These are phyloP conservation scores for Ascocoryne sarcoides DNA, from an alignment of 2,329 filamentous ascomycete genomes.

Conservation along the genomic window DNA sequence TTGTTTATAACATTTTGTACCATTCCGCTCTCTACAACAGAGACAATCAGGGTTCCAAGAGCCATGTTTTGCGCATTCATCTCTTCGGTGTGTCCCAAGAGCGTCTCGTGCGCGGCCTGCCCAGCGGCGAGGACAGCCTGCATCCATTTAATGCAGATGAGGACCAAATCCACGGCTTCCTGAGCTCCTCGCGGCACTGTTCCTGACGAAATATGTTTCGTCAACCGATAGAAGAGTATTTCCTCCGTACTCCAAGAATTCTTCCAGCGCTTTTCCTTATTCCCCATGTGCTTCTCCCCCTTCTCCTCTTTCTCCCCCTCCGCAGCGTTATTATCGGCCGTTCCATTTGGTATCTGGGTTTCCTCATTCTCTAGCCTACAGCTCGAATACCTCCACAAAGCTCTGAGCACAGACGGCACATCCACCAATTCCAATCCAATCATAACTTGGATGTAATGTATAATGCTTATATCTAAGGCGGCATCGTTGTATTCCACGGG, in stretches of 20 bases:
- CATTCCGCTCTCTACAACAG: constrained; percentile 49
- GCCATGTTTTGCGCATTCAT: constrained; percentile 56
- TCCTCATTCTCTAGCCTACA: constrained; percentile 11
- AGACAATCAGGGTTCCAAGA: constrained; percentile 54
- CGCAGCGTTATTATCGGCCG: constrained; percentile 1
- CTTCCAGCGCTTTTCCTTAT: constrained; percentile 37
- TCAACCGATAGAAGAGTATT: constrained; percentile 26
- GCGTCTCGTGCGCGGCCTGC: constrained; percentile 36
- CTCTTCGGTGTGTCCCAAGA: constrained; percentile 38
- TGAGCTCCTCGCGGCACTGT: constrained; percentile 37
- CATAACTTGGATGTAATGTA: constrained; percentile 50
- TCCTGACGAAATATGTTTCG: constrained; percentile 34
- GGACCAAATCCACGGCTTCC: constrained; percentile 42
- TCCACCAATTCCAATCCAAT: constrained; percentile 43
- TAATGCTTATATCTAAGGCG: constrained; percentile 49
- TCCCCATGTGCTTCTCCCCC: constrained; percentile 6
- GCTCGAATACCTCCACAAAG: constrained; percentile 45
- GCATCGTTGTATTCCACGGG: constrained; percentile 38
- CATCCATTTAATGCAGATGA: constrained; percentile 50
- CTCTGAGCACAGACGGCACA: constrained; percentile 44
- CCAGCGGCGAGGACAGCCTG: constrained; percentile 44
- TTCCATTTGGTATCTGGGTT: too few relatives aligned
- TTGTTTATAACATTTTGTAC: constrained; percentile 46
- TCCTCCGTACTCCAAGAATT: constrained; percentile 42
- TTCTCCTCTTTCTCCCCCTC: constrained; percentile 15